Conservation (phyloP, 768 basidiomycete genomes). For the Russula sp. region DNA sequence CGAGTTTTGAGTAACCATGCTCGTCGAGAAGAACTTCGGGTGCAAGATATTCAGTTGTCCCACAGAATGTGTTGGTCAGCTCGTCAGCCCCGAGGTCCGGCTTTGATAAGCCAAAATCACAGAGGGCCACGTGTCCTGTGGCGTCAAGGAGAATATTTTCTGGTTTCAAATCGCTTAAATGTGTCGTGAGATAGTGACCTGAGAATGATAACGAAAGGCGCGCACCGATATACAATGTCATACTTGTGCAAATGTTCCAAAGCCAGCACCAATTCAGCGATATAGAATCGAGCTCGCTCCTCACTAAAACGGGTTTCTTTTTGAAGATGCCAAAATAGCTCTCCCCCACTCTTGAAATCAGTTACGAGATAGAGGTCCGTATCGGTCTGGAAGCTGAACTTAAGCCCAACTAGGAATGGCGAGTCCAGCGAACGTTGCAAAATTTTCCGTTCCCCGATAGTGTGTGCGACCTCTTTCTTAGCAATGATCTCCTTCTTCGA, state of each 20-base stretch:
- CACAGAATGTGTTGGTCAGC: constrained; percentile 98
- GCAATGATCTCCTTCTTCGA: constrained; percentile 98
- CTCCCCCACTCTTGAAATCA: constrained; percentile 98
- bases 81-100: constrained; percentile 90
- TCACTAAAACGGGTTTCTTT: constrained; percentile 91
- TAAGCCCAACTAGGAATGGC: constrained; percentile 96
- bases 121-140: constrained; percentile 95
- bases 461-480: constrained; percentile 99
- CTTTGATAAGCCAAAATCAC: constrained; percentile 97
- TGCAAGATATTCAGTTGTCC: constrained; percentile 97
- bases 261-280: constrained; percentile 91
- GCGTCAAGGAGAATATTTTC: constrained; percentile 98
- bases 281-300: constrained; percentile 91
- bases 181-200: not conserved
- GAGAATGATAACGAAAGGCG: constrained; percentile 27
- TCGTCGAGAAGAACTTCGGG: constrained; percentile 98
- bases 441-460: constrained; percentile 98
- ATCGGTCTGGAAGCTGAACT: constrained; percentile 97
- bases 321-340: constrained; percentile 98
- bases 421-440: constrained; percentile 87
- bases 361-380: constrained; percentile 93
- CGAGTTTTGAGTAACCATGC: constrained; percentile 95
- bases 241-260: constrained; percentile 97
- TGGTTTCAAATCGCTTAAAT: constrained; percentile 82
- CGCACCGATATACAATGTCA: constrained; percentile 87